Conservation (phyloP, 2,329 filamentous ascomycete species). For the Colletotrichum lupini region DNA sequence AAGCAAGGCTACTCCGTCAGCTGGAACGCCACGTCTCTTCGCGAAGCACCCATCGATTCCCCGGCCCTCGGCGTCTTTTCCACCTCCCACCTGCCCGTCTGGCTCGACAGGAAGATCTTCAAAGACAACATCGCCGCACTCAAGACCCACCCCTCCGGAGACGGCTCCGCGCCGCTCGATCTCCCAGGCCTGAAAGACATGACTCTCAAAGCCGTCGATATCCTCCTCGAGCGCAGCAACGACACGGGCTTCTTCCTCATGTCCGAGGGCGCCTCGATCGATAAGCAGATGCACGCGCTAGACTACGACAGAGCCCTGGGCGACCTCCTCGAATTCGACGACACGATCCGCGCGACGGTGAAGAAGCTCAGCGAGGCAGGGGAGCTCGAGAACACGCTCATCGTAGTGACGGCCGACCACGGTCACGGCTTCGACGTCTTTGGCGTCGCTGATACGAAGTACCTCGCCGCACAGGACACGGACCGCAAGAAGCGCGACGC, state of each 20-base stretch:
- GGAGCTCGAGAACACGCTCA: constrained; percentile 78
- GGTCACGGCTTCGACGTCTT: constrained; percentile 91
- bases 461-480: constrained; percentile 72
- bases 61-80: constrained; percentile 84
- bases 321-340: constrained; percentile 86
- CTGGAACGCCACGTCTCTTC: constrained; percentile 78
- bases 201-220: constrained; percentile 87
- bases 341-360: constrained; percentile 81
- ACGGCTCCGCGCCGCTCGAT: constrained; percentile 72
- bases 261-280: constrained; percentile 86
- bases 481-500: constrained; percentile 81
- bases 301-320: constrained; percentile 89
- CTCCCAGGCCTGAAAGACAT: constrained; percentile 89
- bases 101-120: constrained; percentile 88
- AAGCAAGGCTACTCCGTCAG: constrained; percentile 79
- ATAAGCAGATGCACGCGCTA: constrained; percentile 89
- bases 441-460: constrained; percentile 83
- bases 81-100: constrained; percentile 79
- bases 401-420: constrained; percentile 88
- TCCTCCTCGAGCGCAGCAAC: constrained; percentile 73
- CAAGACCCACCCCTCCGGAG: constrained; percentile 76
- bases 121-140: constrained; percentile 73
- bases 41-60: constrained; percentile 64
- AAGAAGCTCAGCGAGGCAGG: constrained; percentile 73
- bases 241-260: constrained; percentile 87